Evolutionary conservation across 2,329 filamentous ascomycete species (phyloP).

Genomic region (Ceratocystis colombiana): DNA sequence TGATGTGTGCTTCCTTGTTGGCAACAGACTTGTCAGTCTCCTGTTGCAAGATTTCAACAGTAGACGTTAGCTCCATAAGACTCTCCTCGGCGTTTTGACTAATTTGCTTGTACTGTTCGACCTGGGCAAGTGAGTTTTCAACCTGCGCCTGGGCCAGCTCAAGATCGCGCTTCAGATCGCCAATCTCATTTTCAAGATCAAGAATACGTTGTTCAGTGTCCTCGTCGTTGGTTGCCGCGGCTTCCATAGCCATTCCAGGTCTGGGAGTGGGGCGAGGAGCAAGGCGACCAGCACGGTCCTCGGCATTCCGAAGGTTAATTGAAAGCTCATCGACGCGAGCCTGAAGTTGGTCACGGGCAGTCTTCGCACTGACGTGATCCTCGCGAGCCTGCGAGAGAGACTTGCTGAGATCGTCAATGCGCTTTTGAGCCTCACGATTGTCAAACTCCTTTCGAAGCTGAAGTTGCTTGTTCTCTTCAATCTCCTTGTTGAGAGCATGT

Average conservation of each 20-base stretch:
- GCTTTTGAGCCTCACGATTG: conserved; percentile 73
- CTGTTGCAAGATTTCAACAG: conserved; percentile 77
- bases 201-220: conserved; percentile 55
- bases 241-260: conserved; percentile 37
- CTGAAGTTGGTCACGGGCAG: conserved; percentile 79
- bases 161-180: conserved; percentile 77
- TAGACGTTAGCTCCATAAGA: conserved; percentile 64
- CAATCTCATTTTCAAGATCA: conserved; percentile 71
- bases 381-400: conserved; percentile 73
- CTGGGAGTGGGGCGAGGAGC: conserved; percentile 67
- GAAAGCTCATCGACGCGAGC: conserved; percentile 78
- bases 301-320: conserved; percentile 76
- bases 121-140: conserved; percentile 67
- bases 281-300: conserved; percentile 73
- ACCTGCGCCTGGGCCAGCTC: conserved; percentile 72
- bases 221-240: conserved; percentile 38
- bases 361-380: conserved; percentile 76
- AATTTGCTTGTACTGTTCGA: conserved; percentile 80
- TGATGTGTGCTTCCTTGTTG: conserved; percentile 69
- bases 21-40: conserved; percentile 67
- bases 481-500: conserved; percentile 70
- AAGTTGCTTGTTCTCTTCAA: conserved; percentile 74
- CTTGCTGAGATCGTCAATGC: conserved; percentile 81
- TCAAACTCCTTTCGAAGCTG: conserved; percentile 83
- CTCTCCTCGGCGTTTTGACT: conserved; percentile 82